Percentiles rank a stretch among this genome's conserved stretches.
Evolutionary conservation across 164 flowering plant species (phyloP).

Genomic region (Stephania japonica): DNA sequence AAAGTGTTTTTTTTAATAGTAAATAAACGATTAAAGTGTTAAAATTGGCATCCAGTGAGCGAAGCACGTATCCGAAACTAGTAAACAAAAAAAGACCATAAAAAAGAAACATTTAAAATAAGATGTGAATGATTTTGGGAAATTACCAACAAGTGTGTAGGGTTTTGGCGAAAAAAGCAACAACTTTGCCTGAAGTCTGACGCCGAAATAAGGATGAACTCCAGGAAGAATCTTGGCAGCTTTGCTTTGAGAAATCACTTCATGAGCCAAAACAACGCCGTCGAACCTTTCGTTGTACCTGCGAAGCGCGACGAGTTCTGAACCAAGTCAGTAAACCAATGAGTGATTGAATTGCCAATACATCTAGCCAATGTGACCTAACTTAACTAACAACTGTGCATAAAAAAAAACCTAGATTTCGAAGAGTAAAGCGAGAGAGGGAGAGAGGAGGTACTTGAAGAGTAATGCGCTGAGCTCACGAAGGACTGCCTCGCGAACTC

Average conservation of each 20-base stretch:
- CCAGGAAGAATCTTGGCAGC: conserved; percentile 53
- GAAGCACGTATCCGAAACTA: too few species aligned
- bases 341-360: not conserved
- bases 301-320: conserved; percentile 8
- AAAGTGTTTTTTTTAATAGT: too few species aligned
- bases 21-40: too few species aligned
- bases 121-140: not conserved
- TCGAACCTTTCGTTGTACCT: conserved; percentile 71
- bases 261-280: conserved; percentile 77
- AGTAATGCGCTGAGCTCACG: conserved; percentile 63
- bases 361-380: too few species aligned
- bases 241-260: conserved; percentile 22
- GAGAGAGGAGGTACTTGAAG: conserved; percentile 74
- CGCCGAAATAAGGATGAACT: conserved; percentile 59
- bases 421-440: too few species aligned
- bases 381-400: too few species aligned
- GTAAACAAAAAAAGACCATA: too few species aligned
- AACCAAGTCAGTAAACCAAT: not conserved
- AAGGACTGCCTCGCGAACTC: conserved; percentile 37
- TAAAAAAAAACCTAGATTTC: too few species aligned
- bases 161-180: conserved; percentile 77
- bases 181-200: conserved; percentile 45
- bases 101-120: not conserved
- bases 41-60: too few species aligned
- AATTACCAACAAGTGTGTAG: conserved; percentile 66